Conservation (phyloP, 2,329 filamentous ascomycete species). For the Bertia moriformis region DNA sequence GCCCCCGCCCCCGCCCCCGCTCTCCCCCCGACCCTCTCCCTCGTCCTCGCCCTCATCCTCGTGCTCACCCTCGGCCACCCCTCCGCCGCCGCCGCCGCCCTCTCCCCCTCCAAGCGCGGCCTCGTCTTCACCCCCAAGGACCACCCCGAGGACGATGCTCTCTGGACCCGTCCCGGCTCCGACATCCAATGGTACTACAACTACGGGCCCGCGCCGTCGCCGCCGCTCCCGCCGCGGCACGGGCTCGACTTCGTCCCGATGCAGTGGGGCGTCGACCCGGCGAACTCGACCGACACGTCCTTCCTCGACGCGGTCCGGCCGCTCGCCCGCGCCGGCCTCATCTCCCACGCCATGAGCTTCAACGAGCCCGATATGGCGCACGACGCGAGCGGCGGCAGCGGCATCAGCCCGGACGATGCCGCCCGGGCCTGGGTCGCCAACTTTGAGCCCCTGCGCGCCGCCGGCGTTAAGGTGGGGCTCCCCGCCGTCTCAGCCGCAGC, state of each 20-base stretch:
- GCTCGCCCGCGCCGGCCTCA: not conserved
- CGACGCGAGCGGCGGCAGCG: not conserved
- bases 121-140: not conserved
- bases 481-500: not conserved
- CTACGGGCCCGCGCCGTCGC: not conserved
- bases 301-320: slow-evolving; percentile 1
- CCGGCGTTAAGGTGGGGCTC: slow-evolving; percentile 1
- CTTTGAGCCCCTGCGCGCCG: not conserved
- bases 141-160: not conserved
- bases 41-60: too few species aligned
- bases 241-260: slow-evolving; percentile 1
- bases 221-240: not conserved
- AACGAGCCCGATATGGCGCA: slow-evolving; percentile 1
- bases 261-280: not conserved
- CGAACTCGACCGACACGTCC: slow-evolving; percentile 2
- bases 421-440: slow-evolving; percentile 1
- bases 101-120: not conserved
- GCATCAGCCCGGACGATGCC: slow-evolving; percentile 1
- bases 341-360: slow-evolving; percentile 1
- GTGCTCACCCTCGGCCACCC: too few species aligned
- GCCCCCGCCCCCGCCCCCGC: too few species aligned
- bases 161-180: not conserved
- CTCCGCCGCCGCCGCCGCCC: not conserved
- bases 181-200: slow-evolving; percentile 1
- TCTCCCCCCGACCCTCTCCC: too few species aligned